Evolutionary conservation across 2,329 filamentous ascomycete species (phyloP).

Genomic region (Exserohilum rostratum): DNA sequence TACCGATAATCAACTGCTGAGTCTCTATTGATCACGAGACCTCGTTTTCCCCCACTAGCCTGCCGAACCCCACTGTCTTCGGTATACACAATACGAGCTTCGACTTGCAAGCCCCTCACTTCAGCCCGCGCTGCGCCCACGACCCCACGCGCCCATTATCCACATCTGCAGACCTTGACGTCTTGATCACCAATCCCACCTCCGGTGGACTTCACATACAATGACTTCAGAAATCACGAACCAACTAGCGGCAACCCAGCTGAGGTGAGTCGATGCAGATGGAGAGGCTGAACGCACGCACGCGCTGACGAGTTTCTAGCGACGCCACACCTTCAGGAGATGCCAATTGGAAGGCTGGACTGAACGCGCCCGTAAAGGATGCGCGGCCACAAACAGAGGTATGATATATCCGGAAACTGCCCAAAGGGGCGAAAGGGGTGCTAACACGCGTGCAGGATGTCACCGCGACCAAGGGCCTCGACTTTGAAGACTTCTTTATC

Average conservation of each 20-base stretch:
- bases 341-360: slow-evolving; percentile 74
- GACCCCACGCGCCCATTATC: slow-evolving; percentile 12
- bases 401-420: slow-evolving; percentile 24
- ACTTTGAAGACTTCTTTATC: slow-evolving; percentile 96
- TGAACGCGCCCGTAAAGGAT: slow-evolving; percentile 77
- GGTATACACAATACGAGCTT: slow-evolving; percentile 20
- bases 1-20: slow-evolving; percentile 4
- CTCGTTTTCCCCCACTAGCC: slow-evolving; percentile 7
- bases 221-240: slow-evolving; percentile 61
- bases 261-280: slow-evolving; percentile 49
- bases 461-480: slow-evolving; percentile 93
- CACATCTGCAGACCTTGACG: slow-evolving; percentile 20
- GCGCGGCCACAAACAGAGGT: slow-evolving; percentile 82
- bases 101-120: slow-evolving; percentile 22
- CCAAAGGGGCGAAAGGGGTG: neutral
- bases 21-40: slow-evolving; percentile 22
- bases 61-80: slow-evolving; percentile 20
- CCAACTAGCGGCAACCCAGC: slow-evolving; percentile 62
- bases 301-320: slow-evolving; percentile 42
- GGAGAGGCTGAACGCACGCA: neutral
- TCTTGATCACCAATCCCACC: slow-evolving; percentile 25
- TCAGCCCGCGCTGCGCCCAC: slow-evolving; percentile 28
- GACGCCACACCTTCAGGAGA: slow-evolving; percentile 55
- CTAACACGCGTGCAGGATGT: slow-evolving; percentile 73
- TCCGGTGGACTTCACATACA: slow-evolving; percentile 33